phyloP scores from a whole-genome alignment of 768 basidiomycete species.

The Chlorophyllum brunneum region DNA sequence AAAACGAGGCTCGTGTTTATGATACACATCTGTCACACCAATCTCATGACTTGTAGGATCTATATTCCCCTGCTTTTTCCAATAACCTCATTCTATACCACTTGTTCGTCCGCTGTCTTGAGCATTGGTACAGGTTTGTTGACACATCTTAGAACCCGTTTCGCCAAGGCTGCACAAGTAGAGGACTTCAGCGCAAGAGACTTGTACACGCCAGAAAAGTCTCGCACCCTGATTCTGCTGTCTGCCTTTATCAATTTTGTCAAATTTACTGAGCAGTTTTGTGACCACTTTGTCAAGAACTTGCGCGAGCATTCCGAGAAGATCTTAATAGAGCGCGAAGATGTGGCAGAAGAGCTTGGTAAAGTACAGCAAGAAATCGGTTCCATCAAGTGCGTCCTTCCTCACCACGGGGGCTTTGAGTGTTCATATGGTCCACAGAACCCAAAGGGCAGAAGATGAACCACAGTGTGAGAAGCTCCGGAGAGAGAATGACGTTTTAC shows the following conservation, averaged over 20 bases:
- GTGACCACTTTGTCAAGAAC: constrained; percentile 54
- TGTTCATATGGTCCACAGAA: constrained; percentile 32
- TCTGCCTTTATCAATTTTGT: constrained; percentile 93
- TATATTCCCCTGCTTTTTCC: constrained; percentile 55
- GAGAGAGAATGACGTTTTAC: constrained; percentile 56
- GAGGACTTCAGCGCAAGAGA: constrained; percentile 78
- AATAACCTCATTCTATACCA: constrained; percentile 69
- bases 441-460: constrained; percentile 64
- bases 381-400: constrained; percentile 48
- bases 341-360: constrained; percentile 42
- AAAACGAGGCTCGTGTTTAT: constrained; percentile 46
- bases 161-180: constrained; percentile 70
- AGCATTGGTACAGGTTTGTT: constrained; percentile 1
- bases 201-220: constrained; percentile 64
- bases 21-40: not conserved
- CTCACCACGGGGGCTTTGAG: not conserved
- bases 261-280: constrained; percentile 78
- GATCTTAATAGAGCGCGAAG: constrained; percentile 59
- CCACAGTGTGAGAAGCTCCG: constrained; percentile 59
- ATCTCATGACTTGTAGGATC: constrained; percentile 43
- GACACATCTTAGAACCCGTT: constrained; percentile 46
- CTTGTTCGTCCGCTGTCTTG: constrained; percentile 36
- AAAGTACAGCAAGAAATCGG: constrained; percentile 50
- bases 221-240: constrained; percentile 71
- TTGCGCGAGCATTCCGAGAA: constrained; percentile 57